Evolutionary conservation across 31 red algal species (phyloP).

Genomic region (Odonthalia washingtoniensis): DNA sequence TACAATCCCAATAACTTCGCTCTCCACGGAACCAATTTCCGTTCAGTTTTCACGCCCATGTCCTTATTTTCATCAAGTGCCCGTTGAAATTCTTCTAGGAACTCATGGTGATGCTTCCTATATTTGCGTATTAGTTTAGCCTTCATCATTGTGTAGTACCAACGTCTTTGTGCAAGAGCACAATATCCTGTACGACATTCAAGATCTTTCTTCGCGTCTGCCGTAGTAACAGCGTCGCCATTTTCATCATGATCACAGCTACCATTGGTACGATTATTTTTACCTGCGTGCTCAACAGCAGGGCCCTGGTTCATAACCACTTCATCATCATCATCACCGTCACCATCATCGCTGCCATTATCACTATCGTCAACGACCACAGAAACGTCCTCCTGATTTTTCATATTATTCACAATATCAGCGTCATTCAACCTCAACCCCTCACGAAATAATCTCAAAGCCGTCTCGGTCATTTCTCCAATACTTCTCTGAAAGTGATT

Average conservation of each 20-base stretch:
- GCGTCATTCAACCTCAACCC: slow-evolving; percentile 32
- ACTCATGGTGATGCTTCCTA: slow-evolving; percentile 41
- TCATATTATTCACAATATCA: not conserved
- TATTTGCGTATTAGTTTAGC: slow-evolving; percentile 61
- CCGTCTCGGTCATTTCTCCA: slow-evolving; percentile 23
- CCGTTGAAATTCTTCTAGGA: slow-evolving; percentile 46
- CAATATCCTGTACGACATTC: slow-evolving; percentile 37
- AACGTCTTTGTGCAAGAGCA: slow-evolving; percentile 17
- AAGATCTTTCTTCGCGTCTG: not conserved
- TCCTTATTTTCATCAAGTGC: slow-evolving; percentile 71
- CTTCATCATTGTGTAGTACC: slow-evolving; percentile 68
- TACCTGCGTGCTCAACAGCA: not conserved
- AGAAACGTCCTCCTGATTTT: not conserved
- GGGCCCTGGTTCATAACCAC: not conserved
- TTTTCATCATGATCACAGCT: not conserved
- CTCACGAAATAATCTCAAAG: slow-evolving; percentile 46
- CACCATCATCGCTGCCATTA: not conserved
- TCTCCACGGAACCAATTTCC: slow-evolving; percentile 71
- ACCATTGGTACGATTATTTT: not conserved
- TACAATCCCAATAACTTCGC: slow-evolving; percentile 71
- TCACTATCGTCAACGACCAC: not conserved
- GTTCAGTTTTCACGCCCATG: slow-evolving; percentile 61
- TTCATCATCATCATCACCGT: not conserved
- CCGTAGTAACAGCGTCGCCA: not conserved
- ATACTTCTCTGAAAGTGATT: slow-evolving; percentile 46